Base-by-base conservation (phyloP, 2,329 filamentous ascomycete genomes). In the Colletotrichum nymphaeae region DNA sequence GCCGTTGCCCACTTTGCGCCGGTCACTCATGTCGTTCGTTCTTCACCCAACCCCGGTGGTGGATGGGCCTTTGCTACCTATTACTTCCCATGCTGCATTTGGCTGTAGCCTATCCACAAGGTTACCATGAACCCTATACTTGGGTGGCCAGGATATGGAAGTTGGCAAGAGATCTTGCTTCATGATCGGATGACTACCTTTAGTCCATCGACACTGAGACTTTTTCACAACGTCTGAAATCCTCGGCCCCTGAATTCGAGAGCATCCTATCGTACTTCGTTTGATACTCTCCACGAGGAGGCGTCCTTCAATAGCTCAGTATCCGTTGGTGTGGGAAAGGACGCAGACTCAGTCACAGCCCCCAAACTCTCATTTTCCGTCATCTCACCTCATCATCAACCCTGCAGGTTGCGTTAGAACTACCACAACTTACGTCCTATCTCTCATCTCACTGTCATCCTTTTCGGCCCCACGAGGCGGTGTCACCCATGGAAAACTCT, bases 381-480 rank as follows among this genome's bases (percentile, higher is more conserved):
- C 71, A 57, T 73, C 71, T 73, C 70, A 73, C 70, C 70, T 73
- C 70, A 73, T 73, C 70, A 30, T 60, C 37, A 73, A 73, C 70
- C 70, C 67, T 73, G 67, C 67, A 42, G 46, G 60, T 67, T 65
- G 70, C 70, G 64, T 65, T 28, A 22, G 55, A 46, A 26, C 46
- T 49, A 62, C 67, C 70, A 53, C 64, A 59, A n/a, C 66, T 55
- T 57, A 35, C 60, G 66, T 65, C 30, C 53, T 24, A 49, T 28
- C 9, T 26, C 22, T 26, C 67, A 24, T 69, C 58, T 69, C 55
- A 60, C 22, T 57, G 32, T 49, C 42, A 60, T 58, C 37, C 67
- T 58, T 22, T 11, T 6, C 14, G 56, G 62, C 26, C 49, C 71
- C 71, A 37, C 60, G 62, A 70, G 32, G 55, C 60, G 24, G 60